Base-by-base conservation (phyloP, 805 yeast species). In the Sugiyamaella chiloensis region DNA sequence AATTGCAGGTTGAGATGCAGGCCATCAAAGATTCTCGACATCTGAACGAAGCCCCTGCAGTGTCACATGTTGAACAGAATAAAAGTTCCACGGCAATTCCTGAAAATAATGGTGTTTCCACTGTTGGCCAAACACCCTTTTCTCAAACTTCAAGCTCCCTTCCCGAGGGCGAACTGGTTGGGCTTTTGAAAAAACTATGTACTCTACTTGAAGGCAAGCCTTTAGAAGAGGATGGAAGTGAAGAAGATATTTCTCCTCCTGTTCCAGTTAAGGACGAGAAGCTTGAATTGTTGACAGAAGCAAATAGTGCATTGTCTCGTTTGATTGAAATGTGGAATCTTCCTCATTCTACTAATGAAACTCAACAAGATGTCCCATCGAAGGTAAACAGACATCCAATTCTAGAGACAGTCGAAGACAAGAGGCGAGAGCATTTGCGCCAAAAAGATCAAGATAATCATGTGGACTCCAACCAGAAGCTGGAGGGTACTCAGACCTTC, bases 1-100 rank as follows among this genome's bases (percentile, higher is more conserved):
- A 23, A 4, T 35, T 44, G 27, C 36, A 44, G 26, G 6, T 19
- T 12, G 47, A 44, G 14, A n/a, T n/a, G n/a, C 32, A 29, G 32
- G 5, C 32, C 14, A 14, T n/a, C n/a, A n/a, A n/a, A n/a, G n/a
- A n/a, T n/a, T n/a, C n/a, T n/a, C n/a, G n/a, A n/a, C n/a, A n/a
- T n/a, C n/a, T n/a, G n/a, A n/a, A n/a, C n/a, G n/a, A n/a, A n/a
- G n/a, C n/a, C n/a, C n/a, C n/a, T n/a, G n/a, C n/a, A n/a, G n/a
- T n/a, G n/a, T n/a, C n/a, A n/a, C n/a, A n/a, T n/a, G n/a, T n/a
- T n/a, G n/a, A n/a, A n/a, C n/a, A n/a, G n/a, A n/a, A n/a, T n/a
- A n/a, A n/a, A n/a, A n/a, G n/a, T n/a, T n/a, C n/a, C n/a, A n/a
- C n/a, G n/a, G n/a, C n/a, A n/a, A n/a, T n/a, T n/a, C n/a, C n/a